Percentiles rank a stretch among this genome's conserved stretches.
These are phyloP conservation scores for Lentinula detonsa DNA, from an alignment of 768 basidiomycete species.

Conservation along the genomic window DNA sequence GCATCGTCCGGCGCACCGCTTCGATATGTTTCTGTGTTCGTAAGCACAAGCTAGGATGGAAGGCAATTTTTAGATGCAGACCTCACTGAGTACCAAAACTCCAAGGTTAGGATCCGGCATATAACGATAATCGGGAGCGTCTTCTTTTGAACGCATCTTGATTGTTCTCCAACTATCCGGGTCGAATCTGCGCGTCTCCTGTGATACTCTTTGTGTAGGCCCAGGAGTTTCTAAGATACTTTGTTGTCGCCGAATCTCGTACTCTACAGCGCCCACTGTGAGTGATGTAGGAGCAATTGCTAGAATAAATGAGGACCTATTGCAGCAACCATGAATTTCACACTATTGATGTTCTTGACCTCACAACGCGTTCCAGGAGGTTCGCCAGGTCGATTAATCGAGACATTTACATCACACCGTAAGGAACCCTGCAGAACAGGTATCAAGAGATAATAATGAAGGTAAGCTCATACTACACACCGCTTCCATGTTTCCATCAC, in stretches of 20 bases:
- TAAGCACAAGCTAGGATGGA: neutral
- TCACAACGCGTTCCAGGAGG: slow-evolving; percentile 83
- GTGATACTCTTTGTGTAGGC: slow-evolving; percentile 37
- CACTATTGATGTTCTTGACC: slow-evolving; percentile 94
- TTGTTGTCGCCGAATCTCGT: slow-evolving; percentile 79
- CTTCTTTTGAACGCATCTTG: slow-evolving; percentile 82
- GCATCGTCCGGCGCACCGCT: slow-evolving; percentile 45
- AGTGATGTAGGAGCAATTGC: neutral
- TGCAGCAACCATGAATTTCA: slow-evolving; percentile 78
- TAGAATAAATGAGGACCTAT: slow-evolving; percentile 48
- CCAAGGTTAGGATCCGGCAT: slow-evolving; percentile 98
- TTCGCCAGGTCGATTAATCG: slow-evolving; percentile 64
- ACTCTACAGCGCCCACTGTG: slow-evolving; percentile 26
- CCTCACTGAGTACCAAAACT: slow-evolving; percentile 53
- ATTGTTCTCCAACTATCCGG: slow-evolving; percentile 79
- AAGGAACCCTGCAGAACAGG: slow-evolving; percentile 68
- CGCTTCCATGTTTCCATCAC: slow-evolving; percentile 97
- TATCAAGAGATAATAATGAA: neutral
- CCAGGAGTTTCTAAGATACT: slow-evolving; percentile 34
- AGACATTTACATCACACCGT: slow-evolving; percentile 93
- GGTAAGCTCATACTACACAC: slow-evolving; percentile 31
- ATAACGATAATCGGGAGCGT: slow-evolving; percentile 93
- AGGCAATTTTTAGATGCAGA: slow-evolving; percentile 15
- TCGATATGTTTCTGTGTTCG: slow-evolving; percentile 53
- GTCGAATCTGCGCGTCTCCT: slow-evolving; percentile 91